phyloP scores from a whole-genome alignment of 1,284 basidiomycete species.

The Trametes polyzona region DNA sequence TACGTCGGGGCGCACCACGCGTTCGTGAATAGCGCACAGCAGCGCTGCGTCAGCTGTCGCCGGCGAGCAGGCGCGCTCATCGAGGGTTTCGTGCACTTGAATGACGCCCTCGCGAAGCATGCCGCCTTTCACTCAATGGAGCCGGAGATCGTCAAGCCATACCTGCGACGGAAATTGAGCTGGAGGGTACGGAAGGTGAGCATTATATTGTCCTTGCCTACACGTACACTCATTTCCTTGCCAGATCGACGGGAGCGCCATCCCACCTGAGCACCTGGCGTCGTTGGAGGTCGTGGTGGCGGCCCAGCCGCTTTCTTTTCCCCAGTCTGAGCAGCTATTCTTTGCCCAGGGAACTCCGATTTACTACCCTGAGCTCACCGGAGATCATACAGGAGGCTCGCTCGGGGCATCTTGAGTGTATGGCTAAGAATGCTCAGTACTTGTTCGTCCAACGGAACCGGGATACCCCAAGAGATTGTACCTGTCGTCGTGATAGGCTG shows the following conservation, averaged over 20 bases:
- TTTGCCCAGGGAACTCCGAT: background rate
- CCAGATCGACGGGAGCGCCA: constrained; percentile 5
- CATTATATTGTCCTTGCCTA: no score
- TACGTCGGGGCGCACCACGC: constrained; percentile 45
- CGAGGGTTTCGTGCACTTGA: constrained; percentile 61
- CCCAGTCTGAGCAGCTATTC: background rate
- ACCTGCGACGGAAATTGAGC: constrained; percentile 41
- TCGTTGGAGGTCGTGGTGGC: background rate
- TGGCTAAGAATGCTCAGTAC: no score
- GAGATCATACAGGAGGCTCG: no score
- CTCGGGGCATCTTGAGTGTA: no score
- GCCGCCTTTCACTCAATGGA: constrained; percentile 38
- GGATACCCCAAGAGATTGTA: no score
- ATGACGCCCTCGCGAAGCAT: constrained; percentile 37
- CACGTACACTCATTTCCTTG: background rate
- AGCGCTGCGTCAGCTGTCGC: constrained; percentile 45
- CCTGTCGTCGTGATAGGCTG: no score
- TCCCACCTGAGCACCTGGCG: background rate
- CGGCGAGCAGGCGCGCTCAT: constrained; percentile 40
- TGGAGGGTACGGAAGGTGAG: constrained; percentile 41
- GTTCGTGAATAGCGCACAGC: constrained; percentile 44
- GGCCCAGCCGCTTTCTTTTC: background rate
- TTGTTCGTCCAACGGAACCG: no score
- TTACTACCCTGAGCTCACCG: background rate
- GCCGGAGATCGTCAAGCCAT: constrained; percentile 42